phyloP scores from a whole-genome alignment of 2,329 filamentous ascomycete species.

The Penicillium sp. region DNA sequence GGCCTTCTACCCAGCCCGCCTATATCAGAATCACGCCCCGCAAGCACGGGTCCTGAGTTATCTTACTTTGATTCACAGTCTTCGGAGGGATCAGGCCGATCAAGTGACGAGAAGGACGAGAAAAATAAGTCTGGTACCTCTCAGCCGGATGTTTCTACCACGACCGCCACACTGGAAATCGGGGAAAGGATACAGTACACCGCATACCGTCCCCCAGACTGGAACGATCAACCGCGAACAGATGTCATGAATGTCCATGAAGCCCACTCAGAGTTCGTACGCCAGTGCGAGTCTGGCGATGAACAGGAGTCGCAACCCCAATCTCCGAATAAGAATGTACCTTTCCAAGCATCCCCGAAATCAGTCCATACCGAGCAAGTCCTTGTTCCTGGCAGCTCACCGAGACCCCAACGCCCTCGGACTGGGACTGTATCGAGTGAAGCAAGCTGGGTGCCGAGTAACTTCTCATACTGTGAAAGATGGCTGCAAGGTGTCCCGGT shows the following conservation, averaged over 20 bases:
- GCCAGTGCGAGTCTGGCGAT: constrained; percentile 26
- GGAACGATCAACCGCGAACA: constrained; percentile 9
- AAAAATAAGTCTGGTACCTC: no score
- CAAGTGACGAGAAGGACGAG: background rate
- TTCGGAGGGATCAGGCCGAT: background rate
- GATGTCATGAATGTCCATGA: constrained; percentile 34
- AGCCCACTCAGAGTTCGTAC: constrained; percentile 35
- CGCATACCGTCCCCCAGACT: constrained; percentile 19
- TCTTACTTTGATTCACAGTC: constrained; percentile 29
- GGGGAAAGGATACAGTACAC: constrained; percentile 15
- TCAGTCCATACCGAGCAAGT: background rate
- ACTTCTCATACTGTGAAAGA: constrained; percentile 39
- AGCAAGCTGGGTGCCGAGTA: constrained; percentile 40
- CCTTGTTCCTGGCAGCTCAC: constrained; percentile 19
- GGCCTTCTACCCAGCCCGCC: constrained; percentile 41
- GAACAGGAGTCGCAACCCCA: constrained; percentile 13
- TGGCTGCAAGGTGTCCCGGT: constrained; percentile 41
- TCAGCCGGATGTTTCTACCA: background rate
- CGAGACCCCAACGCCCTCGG: constrained; percentile 31
- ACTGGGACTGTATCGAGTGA: constrained; percentile 39
- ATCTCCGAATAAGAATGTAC: constrained; percentile 13
- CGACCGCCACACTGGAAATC: background rate
- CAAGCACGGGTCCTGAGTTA: constrained; percentile 29
- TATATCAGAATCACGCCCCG: constrained; percentile 35
- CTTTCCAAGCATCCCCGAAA: constrained; percentile 10